These are phyloP conservation scores for Phtheirospermum japonicum DNA, from an alignment of 257 asterid genomes.

Conservation along the genomic window DNA sequence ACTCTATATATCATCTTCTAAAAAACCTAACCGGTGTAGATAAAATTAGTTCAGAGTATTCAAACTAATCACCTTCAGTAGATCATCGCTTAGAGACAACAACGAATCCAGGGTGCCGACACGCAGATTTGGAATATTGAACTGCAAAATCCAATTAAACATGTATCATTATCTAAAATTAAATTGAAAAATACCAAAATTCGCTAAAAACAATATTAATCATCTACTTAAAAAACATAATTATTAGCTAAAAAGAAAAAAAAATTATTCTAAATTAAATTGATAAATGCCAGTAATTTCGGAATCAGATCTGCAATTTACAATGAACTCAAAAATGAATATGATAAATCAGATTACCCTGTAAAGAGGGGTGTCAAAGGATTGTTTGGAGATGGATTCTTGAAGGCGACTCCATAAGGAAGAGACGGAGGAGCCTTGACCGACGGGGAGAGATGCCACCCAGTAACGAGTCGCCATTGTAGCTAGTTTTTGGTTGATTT, in stretches of 20 bases:
- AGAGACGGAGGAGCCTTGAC: constrained; percentile 53
- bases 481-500: constrained; percentile 8
- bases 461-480: constrained; percentile 91
- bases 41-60: constrained; percentile 3
- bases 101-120: constrained; percentile 87
- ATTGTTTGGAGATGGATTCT: constrained; percentile 79
- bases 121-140: constrained; percentile 88
- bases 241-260: too few relatives aligned
- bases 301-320: constrained; percentile 31
- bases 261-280: neutral
- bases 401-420: constrained; percentile 86
- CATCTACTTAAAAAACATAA: too few relatives aligned
- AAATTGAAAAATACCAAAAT: neutral
- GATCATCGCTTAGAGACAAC: constrained; percentile 80
- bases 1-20: neutral
- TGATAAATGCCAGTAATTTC: neutral
- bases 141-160: constrained; percentile 43
- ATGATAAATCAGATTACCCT: constrained; percentile 46
- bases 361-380: constrained; percentile 91
- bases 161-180: constrained; percentile 14
- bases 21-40: constrained; percentile 22
- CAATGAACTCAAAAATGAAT: neutral
- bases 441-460: constrained; percentile 87
- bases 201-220: neutral
- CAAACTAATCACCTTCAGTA: constrained; percentile 53